Percentiles rank a stretch among this genome's conserved stretches.
Evolutionary conservation across 345 rosid species (phyloP).

Genomic region (Rhodamnia rubescens): DNA sequence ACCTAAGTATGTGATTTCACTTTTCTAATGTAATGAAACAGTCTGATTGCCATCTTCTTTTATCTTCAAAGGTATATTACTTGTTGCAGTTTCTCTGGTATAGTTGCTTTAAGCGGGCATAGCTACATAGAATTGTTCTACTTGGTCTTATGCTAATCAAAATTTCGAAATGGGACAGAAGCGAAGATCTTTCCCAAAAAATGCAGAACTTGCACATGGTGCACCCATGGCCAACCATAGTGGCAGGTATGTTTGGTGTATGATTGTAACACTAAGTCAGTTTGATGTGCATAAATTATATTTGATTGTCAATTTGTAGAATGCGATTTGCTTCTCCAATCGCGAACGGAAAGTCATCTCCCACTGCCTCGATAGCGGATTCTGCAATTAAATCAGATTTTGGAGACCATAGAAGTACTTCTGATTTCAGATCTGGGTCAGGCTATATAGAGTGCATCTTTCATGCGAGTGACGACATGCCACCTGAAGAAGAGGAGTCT

Average conservation of each 20-base stretch:
- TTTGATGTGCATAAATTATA: not conserved
- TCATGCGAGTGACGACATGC: slow-evolving; percentile 28
- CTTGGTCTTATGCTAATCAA: not conserved
- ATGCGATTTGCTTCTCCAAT: slow-evolving; percentile 36
- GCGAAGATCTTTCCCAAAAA: slow-evolving; percentile 38
- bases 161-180: slow-evolving; percentile 39
- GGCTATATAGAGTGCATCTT: slow-evolving; percentile 42
- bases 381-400: slow-evolving; percentile 38
- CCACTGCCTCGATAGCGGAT: slow-evolving; percentile 27
- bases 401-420: slow-evolving; percentile 37
- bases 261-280: not conserved
- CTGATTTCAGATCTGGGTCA: slow-evolving; percentile 55
- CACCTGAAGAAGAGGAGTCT: slow-evolving; percentile 32
- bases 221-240: slow-evolving; percentile 33
- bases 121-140: not conserved
- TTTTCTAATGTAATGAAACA: not conserved
- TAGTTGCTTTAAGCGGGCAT: not conserved
- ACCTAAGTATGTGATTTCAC: not conserved
- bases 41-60: not conserved
- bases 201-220: slow-evolving; percentile 34
- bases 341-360: slow-evolving; percentile 28
- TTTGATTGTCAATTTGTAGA: slow-evolving; percentile 28
- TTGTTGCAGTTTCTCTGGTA: not conserved
- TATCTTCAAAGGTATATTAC: not conserved
- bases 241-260: slow-evolving; percentile 41